Evolutionary conservation across 495 filamentous ascomycete genomes (phyloP), one percentile per base, ranked within the genome.

Genomic region (Aspergillus conjunctus): DNA sequence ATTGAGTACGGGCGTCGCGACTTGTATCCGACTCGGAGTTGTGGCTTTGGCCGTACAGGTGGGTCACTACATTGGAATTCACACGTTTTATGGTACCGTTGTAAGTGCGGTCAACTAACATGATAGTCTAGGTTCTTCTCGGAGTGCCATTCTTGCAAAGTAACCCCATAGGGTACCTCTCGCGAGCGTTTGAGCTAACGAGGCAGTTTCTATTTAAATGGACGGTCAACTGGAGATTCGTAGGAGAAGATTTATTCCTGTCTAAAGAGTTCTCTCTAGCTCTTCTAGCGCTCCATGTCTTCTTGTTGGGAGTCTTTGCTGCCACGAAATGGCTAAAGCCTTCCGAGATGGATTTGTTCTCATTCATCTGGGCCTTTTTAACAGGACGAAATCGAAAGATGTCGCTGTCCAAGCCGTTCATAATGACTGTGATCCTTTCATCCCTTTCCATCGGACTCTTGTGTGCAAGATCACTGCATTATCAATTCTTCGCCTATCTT

Each of bases 141-240:
- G 91, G 84, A 3, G 77, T 87, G 15, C 91, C 92, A 2, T 98
- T 98, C 73, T 74, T 96, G 21, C 76, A 80, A 8, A 71, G 71
- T 33, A 89, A 91, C 65, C 74, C 87, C 15, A 71, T 66, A 48
- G 90, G 90, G 11, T 98, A 98, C 65, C 61, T 92, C 5, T 79
- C 81, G 32, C 79, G 88, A 51, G 92, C 94, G 0, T 98, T 98
- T 65, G 92, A 98, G 76, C 78, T 98, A 30, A 89, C 90, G 30
- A 81, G 94, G 48, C 83, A 87, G 64, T 98, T 98, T 71, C 80
- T 96, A 62, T 97, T 91, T 80, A 93, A 96, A 71, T 98, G 94
- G 94, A 98, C 94, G 0, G 94, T 98, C 58, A 98, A 98, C 72
- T 98, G 93, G 93, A 84, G 93, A 46, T 97, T 98, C 65, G 72